These are phyloP conservation scores for Clavulina sp. DNA, from an alignment of 768 basidiomycete species.

Conservation along the genomic window DNA sequence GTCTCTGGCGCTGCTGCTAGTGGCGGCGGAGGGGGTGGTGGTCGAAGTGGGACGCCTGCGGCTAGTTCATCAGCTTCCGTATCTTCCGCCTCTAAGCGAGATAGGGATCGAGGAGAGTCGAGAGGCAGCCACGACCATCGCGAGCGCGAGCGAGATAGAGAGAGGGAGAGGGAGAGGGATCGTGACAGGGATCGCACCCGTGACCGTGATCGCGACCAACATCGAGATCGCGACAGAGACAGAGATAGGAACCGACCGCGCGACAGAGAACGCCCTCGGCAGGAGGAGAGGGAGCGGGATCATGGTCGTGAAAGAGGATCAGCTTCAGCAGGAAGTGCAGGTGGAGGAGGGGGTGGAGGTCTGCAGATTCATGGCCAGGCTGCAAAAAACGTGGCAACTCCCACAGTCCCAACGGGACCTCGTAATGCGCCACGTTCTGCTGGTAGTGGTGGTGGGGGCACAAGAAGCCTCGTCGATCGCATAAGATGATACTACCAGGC, in stretches of 20 bases:
- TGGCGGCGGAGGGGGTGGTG: neutral
- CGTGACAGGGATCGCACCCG: neutral
- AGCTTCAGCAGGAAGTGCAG: neutral
- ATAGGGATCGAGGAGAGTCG: neutral
- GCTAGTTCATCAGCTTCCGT: neutral
- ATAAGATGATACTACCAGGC: no score
- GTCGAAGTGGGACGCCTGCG: neutral
- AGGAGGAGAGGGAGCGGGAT: neutral
- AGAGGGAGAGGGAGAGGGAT: neutral
- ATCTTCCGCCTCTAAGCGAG: neutral
- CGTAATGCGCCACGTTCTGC: no score
- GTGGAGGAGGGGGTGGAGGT: no score
- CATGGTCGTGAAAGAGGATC: neutral
- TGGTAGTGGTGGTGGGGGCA: no score
- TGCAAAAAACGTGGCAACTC: no score
- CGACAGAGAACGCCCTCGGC: neutral
- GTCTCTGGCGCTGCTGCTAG: neutral
- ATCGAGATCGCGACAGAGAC: neutral
- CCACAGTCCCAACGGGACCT: no score
- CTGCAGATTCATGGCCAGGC: no score
- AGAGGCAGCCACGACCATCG: no score
- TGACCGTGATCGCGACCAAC: neutral
- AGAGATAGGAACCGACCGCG: neutral
- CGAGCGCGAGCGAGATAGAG: neutral
- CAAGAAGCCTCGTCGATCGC: no score